These are phyloP conservation scores for Phaeophleospora eucalypticola DNA, from an alignment of 2,329 filamentous ascomycete genomes.

Conservation along the genomic window DNA sequence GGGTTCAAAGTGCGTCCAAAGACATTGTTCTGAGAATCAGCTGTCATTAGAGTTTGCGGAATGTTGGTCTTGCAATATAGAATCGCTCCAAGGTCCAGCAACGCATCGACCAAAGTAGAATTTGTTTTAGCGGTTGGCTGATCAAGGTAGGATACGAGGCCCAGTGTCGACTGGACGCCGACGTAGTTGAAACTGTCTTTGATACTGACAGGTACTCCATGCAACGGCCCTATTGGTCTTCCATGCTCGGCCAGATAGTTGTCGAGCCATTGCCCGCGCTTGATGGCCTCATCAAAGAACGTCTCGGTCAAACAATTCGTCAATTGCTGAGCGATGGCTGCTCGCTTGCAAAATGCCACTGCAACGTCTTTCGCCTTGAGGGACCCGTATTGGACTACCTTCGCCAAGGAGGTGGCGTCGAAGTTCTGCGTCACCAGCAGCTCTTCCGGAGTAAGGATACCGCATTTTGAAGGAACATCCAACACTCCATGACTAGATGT, in stretches of 20 bases:
- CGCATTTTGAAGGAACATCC: constrained; percentile 49
- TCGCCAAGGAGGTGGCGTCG: constrained; percentile 41
- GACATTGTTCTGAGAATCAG: constrained; percentile 32
- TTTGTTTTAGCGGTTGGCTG: constrained; percentile 28
- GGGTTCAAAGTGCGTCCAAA: constrained; percentile 56
- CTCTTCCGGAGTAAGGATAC: constrained; percentile 48
- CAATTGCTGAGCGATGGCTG: constrained; percentile 37
- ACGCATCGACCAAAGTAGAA: constrained; percentile 34
- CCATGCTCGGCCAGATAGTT: constrained; percentile 17
- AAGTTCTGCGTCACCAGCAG: constrained; percentile 53
- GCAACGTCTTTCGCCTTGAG: constrained; percentile 17
- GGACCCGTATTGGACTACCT: constrained; percentile 32
- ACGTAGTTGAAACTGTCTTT: constrained; percentile 62
- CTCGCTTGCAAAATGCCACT: constrained; percentile 45
- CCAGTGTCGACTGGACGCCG: constrained; percentile 55
- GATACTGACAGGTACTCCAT: constrained; percentile 53
- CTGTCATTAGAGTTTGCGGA: constrained; percentile 49
- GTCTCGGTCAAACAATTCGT: constrained; percentile 32
- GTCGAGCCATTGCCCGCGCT: constrained; percentile 25
- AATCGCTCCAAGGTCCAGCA: constrained; percentile 44
- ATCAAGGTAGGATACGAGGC: constrained; percentile 48
- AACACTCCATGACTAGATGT: constrained; percentile 37
- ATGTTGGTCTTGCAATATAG: constrained; percentile 53
- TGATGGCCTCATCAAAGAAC: constrained; percentile 42
- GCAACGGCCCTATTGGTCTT: constrained; percentile 28